Evolutionary conservation across 768 basidiomycete species (phyloP).

Genomic region (Rhizopogon salebrosus): DNA sequence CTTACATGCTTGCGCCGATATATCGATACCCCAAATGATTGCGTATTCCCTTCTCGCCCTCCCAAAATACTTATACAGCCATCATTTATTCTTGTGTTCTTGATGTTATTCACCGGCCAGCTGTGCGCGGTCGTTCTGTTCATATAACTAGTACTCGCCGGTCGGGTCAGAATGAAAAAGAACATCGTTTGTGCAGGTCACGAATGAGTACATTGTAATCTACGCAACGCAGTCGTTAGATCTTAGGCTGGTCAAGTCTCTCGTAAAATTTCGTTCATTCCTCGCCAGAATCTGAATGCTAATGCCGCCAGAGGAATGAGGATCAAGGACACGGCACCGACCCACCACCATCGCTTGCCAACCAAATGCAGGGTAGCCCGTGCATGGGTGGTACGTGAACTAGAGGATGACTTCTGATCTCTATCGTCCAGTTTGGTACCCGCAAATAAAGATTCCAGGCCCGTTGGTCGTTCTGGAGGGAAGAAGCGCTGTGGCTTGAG

Average conservation of each 20-base stretch:
- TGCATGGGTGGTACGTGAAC: neutral
- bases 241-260: neutral
- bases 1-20: neutral
- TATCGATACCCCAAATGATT: neutral
- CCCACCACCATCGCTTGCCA: constrained; percentile 6
- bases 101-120: neutral
- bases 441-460: constrained; percentile 66
- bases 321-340: constrained; percentile 6
- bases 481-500: constrained; percentile 73
- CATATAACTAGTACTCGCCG: constrained; percentile 2
- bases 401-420: neutral
- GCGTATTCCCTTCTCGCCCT: neutral
- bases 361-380: neutral
- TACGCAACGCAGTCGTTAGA: neutral
- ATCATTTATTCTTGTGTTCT: constrained; percentile 1
- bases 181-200: constrained; percentile 1
- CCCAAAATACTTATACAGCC: neutral
- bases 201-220: neutral
- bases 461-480: constrained; percentile 72
- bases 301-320: constrained; percentile 18
- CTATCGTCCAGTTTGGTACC: constrained; percentile 52
- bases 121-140: neutral
- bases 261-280: neutral
- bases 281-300: constrained; percentile 17
- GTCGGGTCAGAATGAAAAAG: neutral